Percentiles rank a stretch among this genome's conserved stretches.
Conservation (phyloP, 140 eudicot species). For the Oenanthe javanica region DNA sequence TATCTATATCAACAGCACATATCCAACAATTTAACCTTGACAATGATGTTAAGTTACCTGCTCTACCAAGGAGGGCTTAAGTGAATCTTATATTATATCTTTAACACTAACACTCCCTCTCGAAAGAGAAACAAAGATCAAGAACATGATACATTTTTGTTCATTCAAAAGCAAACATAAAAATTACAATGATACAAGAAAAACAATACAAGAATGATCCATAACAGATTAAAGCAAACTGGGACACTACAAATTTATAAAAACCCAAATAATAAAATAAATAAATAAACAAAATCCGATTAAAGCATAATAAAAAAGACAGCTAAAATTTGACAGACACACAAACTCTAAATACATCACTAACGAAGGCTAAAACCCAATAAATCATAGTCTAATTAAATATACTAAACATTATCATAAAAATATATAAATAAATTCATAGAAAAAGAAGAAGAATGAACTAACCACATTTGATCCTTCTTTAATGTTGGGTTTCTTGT, state of each 20-base stretch:
- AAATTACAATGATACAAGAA: background rate
- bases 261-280: background rate
- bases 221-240: background rate
- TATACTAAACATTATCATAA: background rate
- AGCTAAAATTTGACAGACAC: background rate
- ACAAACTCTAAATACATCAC: background rate
- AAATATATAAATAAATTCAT: too few species aligned
- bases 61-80: background rate
- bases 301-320: too few species aligned
- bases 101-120: too few species aligned
- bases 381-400: background rate
- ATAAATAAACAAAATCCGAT: background rate
- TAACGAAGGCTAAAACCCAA: background rate
- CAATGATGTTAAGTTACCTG: background rate
- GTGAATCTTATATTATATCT: too few species aligned
- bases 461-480: constrained; percentile 36
- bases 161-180: background rate
- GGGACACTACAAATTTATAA: background rate
- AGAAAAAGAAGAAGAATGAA: background rate
- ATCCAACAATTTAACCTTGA: background rate
- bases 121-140: background rate
- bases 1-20: background rate
- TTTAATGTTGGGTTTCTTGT: background rate
- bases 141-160: background rate
- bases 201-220: background rate